A percentile compares a stretch with the other conserved stretches of the same genome.
phyloP scores from a whole-genome alignment of 495 filamentous ascomycete species.

The Penicillium paxilli region DNA sequence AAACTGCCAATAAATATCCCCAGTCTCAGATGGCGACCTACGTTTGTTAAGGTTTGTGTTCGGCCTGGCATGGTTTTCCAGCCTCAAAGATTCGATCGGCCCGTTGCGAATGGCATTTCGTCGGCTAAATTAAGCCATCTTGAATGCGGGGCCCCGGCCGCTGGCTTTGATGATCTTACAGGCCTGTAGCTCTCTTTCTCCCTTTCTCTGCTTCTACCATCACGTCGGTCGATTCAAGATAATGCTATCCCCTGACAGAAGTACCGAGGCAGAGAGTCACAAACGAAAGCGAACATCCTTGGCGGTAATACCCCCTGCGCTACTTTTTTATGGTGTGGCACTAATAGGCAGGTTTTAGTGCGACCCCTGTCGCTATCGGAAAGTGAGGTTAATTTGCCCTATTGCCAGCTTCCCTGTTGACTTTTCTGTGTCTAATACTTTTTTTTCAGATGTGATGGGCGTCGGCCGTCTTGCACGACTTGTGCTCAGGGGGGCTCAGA shows the following conservation, averaged over 20 bases:
- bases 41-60: too few relatives aligned
- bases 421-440: not conserved
- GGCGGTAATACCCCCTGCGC: not conserved
- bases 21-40: too few relatives aligned
- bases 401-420: not conserved
- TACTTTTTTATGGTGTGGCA: not conserved
- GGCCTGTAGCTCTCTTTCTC: not conserved
- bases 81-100: not conserved
- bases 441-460: conserved; percentile 13
- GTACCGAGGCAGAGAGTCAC: conserved; percentile 2
- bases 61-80: not conserved
- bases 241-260: conserved; percentile 5
- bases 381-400: conserved; percentile 10
- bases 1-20: too few relatives aligned
- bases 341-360: not conserved
- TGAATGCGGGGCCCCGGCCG: conserved; percentile 6
- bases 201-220: not conserved
- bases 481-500: conserved; percentile 3
- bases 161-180: not conserved
- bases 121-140: not conserved
- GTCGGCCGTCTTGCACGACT: conserved; percentile 12
- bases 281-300: conserved; percentile 9
- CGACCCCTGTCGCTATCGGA: conserved; percentile 11
- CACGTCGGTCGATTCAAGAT: not conserved
- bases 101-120: not conserved